Evolutionary conservation across 2,329 filamentous ascomycete genomes (phyloP).

Genomic region (Clonostachys rosea): DNA sequence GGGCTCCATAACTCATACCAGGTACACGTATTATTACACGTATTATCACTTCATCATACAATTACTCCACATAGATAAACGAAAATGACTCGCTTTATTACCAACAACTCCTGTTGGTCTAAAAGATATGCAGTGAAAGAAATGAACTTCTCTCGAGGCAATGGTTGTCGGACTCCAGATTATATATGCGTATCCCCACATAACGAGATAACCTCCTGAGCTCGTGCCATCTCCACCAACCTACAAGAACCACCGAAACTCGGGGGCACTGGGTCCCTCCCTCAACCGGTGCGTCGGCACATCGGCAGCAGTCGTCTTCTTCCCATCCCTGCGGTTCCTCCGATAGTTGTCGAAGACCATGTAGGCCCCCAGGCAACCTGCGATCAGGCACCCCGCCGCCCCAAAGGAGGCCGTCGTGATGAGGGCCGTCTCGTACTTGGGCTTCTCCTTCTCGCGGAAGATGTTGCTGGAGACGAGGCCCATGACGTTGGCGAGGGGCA

Average conservation of each 20-base stretch:
- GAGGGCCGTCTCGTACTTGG: conserved; percentile 62
- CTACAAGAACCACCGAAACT: conserved; percentile 47
- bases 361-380: conserved; percentile 48
- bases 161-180: no score
- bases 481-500: conserved; percentile 56
- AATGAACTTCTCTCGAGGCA: no score
- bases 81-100: no score
- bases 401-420: conserved; percentile 64
- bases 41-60: no score
- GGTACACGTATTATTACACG: no score
- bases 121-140: no score
- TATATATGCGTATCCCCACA: no score
- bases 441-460: conserved; percentile 59
- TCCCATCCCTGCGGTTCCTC: conserved; percentile 46
- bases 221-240: background rate
- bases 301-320: conserved; percentile 36
- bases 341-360: conserved; percentile 55
- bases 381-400: conserved; percentile 50
- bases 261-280: conserved; percentile 37
- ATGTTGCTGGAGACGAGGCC: conserved; percentile 66
- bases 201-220: no score
- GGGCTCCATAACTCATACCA: no score
- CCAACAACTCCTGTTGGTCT: no score
- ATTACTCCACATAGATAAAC: no score
- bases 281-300: conserved; percentile 43